A percentile compares a stretch with the other conserved stretches of the same genome.
Evolutionary conservation across 1,139 yeast genomes (phyloP).

Genomic region (Diutina neorugosa): DNA sequence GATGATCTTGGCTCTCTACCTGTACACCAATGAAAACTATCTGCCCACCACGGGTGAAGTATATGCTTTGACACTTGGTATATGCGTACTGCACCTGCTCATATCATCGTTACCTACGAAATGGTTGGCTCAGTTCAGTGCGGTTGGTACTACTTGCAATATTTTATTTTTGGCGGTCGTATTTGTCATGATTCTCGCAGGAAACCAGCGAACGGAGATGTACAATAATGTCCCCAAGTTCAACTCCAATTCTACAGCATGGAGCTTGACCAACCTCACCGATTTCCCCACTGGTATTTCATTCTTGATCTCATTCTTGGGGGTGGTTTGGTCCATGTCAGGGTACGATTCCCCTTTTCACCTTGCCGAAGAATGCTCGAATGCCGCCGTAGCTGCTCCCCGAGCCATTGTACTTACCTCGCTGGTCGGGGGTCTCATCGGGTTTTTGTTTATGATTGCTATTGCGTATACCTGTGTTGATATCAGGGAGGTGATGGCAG

Average conservation of each 20-base stretch:
- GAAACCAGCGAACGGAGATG: conserved; percentile 27
- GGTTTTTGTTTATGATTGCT: conserved; percentile 52
- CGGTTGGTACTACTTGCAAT: conserved; percentile 40
- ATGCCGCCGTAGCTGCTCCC: conserved; percentile 56
- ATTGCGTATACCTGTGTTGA: conserved; percentile 54
- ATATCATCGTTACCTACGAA: conserved; percentile 42
- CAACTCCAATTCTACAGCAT: conserved; percentile 38
- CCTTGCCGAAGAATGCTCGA: conserved; percentile 58
- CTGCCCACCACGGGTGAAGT: conserved; percentile 37
- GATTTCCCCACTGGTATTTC: conserved; percentile 61
- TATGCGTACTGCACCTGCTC: conserved; percentile 38
- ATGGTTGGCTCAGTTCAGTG: conserved; percentile 44
- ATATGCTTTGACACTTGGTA: conserved; percentile 38
- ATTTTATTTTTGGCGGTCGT: conserved; percentile 41
- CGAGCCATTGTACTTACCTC: conserved; percentile 56
- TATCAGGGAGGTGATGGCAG: conserved; percentile 36
- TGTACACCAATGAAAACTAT: conserved; percentile 18
- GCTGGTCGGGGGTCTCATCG: conserved; percentile 47
- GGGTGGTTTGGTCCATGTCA: conserved; percentile 67
- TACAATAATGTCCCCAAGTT: conserved; percentile 28
- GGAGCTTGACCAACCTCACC: conserved; percentile 49
- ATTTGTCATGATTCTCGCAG: conserved; percentile 45
- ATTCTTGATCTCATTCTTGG: conserved; percentile 47
- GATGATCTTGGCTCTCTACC: conserved; percentile 41
- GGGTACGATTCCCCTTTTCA: conserved; percentile 72